Evolutionary conservation across 139 green algal genomes (phyloP), one percentile per base, ranked within the genome.

Genomic region (Chlamydomonas eustigma): DNA sequence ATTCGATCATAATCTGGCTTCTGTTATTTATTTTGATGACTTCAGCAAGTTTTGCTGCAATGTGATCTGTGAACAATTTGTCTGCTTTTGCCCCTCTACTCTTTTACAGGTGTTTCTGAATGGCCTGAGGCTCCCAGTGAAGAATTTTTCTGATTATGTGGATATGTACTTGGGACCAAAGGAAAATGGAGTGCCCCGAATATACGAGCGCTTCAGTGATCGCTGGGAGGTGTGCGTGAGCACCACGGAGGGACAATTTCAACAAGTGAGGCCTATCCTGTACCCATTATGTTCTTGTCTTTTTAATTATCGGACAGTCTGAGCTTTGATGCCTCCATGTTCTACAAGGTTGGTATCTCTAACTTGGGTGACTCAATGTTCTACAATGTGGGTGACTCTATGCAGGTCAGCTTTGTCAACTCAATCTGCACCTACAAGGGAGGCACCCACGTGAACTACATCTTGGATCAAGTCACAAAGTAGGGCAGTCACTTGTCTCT

Each of bases 361-460:
- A 58, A 58, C 44, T 12, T 58, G 44, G 44, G 12, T 28, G 22
- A 22, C 44, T 12, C 44, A 12, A 58, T 12, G 44, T 58, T 58
- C 22, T 12, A 58, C 12, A 12, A 58, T 58, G 44, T 28, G 12
- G 44, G 12, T 58, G 12, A 4, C 52, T 28, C 22, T 36, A 4
- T 31, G 50, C 91, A 99, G 92, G 92, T 98, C 51, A 96, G 87
- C 76, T 99, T 99, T 80, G 94, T 95, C 32, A 99, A 99, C 87
- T 90, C 90, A 71, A 99, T 99, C 81, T 93, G 86, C 87, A 99
- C 96, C 32, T 89, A 82, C 75, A 97, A 97, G 84, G 96, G 96
- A 30, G 96, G 96, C 50, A 99, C 94, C 0, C 96, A 99, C 81
- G 96, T 98, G 38, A 92, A 97, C 77, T 86, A 93, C 52, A 70